A percentile compares a stretch with the other conserved stretches of the same genome.
Conservation (phyloP, 495 filamentous ascomycete species). For the Aspergillus biplanus region DNA sequence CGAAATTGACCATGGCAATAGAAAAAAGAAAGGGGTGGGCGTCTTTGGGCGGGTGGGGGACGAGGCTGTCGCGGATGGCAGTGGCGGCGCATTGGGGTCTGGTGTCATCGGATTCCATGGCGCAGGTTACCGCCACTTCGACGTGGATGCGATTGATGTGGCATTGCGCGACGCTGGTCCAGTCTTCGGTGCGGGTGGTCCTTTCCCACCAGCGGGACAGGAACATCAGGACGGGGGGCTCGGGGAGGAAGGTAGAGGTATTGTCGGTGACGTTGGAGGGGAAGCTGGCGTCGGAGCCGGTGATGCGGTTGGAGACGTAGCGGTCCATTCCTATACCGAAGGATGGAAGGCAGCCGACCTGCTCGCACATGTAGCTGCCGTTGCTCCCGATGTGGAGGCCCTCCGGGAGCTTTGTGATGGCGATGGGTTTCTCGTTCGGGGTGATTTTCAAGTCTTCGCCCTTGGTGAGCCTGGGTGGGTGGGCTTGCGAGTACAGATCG, state of each 20-base stretch:
- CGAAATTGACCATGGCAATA: not conserved
- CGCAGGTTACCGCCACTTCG: not conserved
- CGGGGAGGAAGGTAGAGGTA: not conserved
- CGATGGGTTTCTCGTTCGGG: not conserved
- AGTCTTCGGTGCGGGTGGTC: not conserved
- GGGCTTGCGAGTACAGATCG: not conserved
- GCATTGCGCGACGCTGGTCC: slow-evolving; percentile 2
- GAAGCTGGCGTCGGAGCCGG: not conserved
- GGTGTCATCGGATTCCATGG: no score
- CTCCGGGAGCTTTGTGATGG: not conserved
- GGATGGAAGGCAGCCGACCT: not conserved
- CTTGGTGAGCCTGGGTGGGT: not conserved
- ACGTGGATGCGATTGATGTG: slow-evolving; percentile 4
- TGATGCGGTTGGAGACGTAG: not conserved
- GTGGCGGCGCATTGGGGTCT: not conserved
- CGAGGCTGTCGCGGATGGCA: slow-evolving; percentile 1
- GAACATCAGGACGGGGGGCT: slow-evolving; percentile 5
- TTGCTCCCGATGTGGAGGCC: not conserved
- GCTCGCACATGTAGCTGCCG: not conserved
- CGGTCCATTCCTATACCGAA: not conserved
- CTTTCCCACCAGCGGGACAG: slow-evolving; percentile 1
- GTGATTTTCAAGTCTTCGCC: not conserved
- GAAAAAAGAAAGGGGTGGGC: not conserved
- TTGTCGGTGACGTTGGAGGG: slow-evolving; percentile 7
- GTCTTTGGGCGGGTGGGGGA: not conserved